Evolutionary conservation across 371 early-diverging fungal species (phyloP), one percentile per base, ranked within the genome.

Genomic region (Dinochytrium kinnereticum): DNA sequence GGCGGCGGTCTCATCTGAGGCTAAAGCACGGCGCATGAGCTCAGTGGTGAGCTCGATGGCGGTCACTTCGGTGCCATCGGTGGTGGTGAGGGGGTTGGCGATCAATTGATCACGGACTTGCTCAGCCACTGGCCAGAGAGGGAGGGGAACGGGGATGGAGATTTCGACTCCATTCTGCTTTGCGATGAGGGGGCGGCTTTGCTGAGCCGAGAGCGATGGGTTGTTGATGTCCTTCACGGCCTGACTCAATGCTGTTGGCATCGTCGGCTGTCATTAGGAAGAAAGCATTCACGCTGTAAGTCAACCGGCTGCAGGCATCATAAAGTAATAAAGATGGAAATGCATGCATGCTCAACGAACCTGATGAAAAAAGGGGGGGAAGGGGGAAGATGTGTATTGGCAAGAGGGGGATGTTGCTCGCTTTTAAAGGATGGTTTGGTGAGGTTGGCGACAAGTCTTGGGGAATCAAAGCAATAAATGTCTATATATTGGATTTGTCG

Each of bases 61-160:
- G 71, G 91, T 84, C 1, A 88, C 81, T 84, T 71, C 73, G 37
- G 86, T 89, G 64, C 81, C 84, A 40, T 82, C 86, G 57, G 79
- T 83, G 51, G 84, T 86, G 36, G 78, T 77, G 66, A 85, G 82
- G 76, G 93, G 92, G 76, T 15, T 31, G 26, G 57, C 44, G 13
- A 19, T 28, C 10, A 76, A 64, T n/a, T 89, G 89, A 82, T 96
- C 96, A 61, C 92, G 88, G 64, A 94, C 83, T 74, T 91, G 91
- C 80, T 96, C 96, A 69, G 96, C 96, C 50, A 91, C 87, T 21
- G 92, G 93, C 95, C 95, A 96, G 74, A 92, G 90, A 78, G 90
- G 89, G 73, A 90, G 87, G 72, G 95, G 93, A 13, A 95, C 90
- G 61, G 94, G 85, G 72, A 96, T 90, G 49, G 93, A 88, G 74